Percentiles rank a stretch among this genome's conserved stretches.
These are phyloP conservation scores for Rhinocladiella mackenziei DNA, from an alignment of 2,329 filamentous ascomycete species.

Conservation along the genomic window DNA sequence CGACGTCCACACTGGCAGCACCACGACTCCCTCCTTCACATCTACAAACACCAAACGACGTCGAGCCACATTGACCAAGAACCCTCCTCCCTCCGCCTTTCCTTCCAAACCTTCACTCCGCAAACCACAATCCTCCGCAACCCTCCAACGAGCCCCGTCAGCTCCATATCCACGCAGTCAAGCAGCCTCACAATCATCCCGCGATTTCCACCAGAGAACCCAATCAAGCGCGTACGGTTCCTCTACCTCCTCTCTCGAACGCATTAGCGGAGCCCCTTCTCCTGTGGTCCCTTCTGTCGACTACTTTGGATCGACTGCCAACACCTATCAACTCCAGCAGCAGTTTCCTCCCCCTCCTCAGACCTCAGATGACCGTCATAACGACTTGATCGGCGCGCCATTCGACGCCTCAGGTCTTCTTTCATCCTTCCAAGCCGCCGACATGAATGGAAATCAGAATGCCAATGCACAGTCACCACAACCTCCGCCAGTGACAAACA, in stretches of 20 bases:
- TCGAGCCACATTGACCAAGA: constrained; percentile 35
- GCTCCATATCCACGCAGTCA: constrained; percentile 41
- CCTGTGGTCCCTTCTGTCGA: constrained; percentile 36
- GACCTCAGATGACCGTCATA: constrained; percentile 31
- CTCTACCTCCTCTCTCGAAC: constrained; percentile 47
- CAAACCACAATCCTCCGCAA: constrained; percentile 42
- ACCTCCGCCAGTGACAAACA: constrained; percentile 44
- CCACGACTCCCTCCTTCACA: no score
- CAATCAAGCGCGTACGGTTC: constrained; percentile 46
- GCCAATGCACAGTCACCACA: constrained; percentile 35
- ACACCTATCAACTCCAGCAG: constrained; percentile 37
- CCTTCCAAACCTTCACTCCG: constrained; percentile 38
- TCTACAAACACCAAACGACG: constrained; percentile 27
- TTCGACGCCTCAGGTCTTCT: constrained; percentile 45
- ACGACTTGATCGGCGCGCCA: constrained; percentile 43
- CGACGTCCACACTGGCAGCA: constrained; percentile 17
- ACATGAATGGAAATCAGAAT: constrained; percentile 22
- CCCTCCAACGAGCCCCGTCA: constrained; percentile 46
- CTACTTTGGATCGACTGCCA: constrained; percentile 34
- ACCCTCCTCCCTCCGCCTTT: constrained; percentile 39
- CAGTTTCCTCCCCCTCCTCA: constrained; percentile 33
- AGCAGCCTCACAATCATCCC: constrained; percentile 31
- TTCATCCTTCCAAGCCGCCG: constrained; percentile 24
- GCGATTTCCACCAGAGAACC: constrained; percentile 40
- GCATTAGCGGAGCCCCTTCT: constrained; percentile 40